Evolutionary conservation across 1,284 basidiomycete genomes (phyloP).

Genomic region (Sporisorium scitamineum): DNA sequence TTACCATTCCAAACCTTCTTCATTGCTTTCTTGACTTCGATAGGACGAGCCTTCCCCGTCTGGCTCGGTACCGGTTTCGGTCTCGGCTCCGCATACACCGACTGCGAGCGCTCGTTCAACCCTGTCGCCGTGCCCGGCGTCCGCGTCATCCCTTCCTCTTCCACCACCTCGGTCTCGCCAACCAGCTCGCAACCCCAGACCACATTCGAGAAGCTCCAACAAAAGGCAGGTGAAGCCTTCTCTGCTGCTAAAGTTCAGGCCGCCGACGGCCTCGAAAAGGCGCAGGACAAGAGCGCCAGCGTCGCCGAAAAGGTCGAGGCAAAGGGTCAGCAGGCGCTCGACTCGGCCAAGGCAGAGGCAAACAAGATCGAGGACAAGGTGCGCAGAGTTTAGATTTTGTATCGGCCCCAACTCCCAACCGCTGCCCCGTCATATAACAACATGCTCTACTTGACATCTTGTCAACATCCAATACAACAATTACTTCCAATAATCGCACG

Average conservation of each 20-base stretch:
- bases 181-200: constrained; percentile 45
- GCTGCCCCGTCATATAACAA: background rate
- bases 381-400: constrained; percentile 57
- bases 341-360: constrained; percentile 55
- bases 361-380: constrained; percentile 60
- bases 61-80: constrained; percentile 92
- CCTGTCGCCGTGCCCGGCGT: constrained; percentile 91
- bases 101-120: constrained; percentile 97
- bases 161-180: constrained; percentile 37
- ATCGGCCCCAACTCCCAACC: background rate
- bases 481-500: background rate
- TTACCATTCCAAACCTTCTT: constrained; percentile 22
- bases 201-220: constrained; percentile 60
- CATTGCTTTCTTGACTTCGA: constrained; percentile 20
- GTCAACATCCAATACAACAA: background rate
- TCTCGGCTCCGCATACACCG: constrained; percentile 83
- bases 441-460: background rate
- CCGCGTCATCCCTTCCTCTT: constrained; percentile 75
- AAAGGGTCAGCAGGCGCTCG: constrained; percentile 54
- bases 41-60: constrained; percentile 97
- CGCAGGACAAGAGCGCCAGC: constrained; percentile 43
- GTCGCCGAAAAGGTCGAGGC: constrained; percentile 40
- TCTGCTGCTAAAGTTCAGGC: constrained; percentile 57
- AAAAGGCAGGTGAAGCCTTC: constrained; percentile 64
- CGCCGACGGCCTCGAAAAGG: constrained; percentile 42